phyloP scores from a whole-genome alignment of 1,284 basidiomycete genomes.

The Trichosporon coremiiforme region DNA sequence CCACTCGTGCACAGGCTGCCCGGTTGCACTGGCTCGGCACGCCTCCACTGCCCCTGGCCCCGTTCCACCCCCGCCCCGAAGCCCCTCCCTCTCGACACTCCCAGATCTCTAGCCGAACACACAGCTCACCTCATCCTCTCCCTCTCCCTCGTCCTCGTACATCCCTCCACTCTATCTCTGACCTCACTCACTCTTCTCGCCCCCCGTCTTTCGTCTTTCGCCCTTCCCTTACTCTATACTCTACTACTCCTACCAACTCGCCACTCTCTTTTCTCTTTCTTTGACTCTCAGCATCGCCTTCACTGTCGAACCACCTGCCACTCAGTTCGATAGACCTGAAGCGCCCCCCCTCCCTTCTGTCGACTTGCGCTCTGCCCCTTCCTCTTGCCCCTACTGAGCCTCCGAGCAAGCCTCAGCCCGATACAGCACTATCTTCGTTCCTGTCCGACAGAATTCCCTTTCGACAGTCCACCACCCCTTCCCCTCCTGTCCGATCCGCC shows the following conservation, averaged over 20 bases:
- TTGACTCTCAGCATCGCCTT: neutral
- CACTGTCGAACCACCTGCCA: neutral
- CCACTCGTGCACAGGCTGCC: neutral
- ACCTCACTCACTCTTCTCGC: neutral
- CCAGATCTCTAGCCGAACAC: neutral
- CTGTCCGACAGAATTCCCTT: neutral
- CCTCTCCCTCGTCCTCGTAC: neutral
- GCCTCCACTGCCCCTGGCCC: neutral
- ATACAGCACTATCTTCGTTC: neutral
- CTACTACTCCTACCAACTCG: neutral
- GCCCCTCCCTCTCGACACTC: no score
- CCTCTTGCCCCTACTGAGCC: neutral
- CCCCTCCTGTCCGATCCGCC: constrained; percentile 2
- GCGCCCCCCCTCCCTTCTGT: neutral
- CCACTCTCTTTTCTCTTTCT: neutral
- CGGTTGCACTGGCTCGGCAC: neutral
- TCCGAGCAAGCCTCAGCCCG: neutral
- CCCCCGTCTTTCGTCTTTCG: neutral
- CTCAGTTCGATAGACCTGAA: neutral
- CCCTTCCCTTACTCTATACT: neutral
- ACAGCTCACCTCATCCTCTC: constrained; percentile 5
- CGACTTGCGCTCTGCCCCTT: neutral
- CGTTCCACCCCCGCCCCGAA: no score
- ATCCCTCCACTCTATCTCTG: neutral
- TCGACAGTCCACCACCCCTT: neutral